Evolutionary conservation across 345 rosid species (phyloP).

Genomic region (Euphorbia lathyris): DNA sequence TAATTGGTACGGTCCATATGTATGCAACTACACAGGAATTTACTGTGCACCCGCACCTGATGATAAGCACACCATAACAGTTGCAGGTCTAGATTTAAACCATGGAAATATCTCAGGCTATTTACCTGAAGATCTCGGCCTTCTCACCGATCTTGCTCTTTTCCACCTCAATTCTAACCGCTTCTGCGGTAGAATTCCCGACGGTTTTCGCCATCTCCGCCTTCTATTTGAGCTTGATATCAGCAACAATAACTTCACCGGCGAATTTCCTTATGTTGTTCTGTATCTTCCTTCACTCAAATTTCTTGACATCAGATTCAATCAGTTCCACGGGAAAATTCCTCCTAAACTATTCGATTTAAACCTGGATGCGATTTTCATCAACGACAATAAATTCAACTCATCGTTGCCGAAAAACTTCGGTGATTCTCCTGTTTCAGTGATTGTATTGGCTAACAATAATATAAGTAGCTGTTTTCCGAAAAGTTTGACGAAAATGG

Average conservation of each 20-base stretch:
- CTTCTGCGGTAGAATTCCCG: conserved; percentile 60
- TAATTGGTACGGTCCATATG: conserved; percentile 75
- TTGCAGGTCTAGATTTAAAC: conserved; percentile 86
- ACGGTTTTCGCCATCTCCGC: conserved; percentile 38
- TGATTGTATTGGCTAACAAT: conserved; percentile 73
- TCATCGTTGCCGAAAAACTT: conserved; percentile 61
- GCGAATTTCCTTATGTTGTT: conserved; percentile 59
- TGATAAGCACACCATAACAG: conserved; percentile 48
- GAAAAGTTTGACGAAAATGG: conserved; percentile 59
- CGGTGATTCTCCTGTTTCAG: conserved; percentile 76
- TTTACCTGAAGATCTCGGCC: conserved; percentile 67
- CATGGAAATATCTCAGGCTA: conserved; percentile 60
- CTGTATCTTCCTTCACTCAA: conserved; percentile 60
- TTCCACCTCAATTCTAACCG: conserved; percentile 78
- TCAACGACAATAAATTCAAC: conserved; percentile 75
- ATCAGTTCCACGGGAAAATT: conserved; percentile 51
- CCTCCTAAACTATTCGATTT: conserved; percentile 59
- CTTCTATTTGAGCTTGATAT: conserved; percentile 69
- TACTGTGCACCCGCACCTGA: conserved; percentile 70
- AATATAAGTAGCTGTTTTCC: conserved; percentile 65
- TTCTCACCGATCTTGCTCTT: conserved; percentile 68
- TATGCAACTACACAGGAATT: conserved; percentile 84
- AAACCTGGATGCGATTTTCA: conserved; percentile 76
- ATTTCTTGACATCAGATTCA: conserved; percentile 75
- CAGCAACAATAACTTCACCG: conserved; percentile 67